Evolutionary conservation across 2,329 filamentous ascomycete genomes (phyloP).

Genomic region (Hypoxylon sp.): DNA sequence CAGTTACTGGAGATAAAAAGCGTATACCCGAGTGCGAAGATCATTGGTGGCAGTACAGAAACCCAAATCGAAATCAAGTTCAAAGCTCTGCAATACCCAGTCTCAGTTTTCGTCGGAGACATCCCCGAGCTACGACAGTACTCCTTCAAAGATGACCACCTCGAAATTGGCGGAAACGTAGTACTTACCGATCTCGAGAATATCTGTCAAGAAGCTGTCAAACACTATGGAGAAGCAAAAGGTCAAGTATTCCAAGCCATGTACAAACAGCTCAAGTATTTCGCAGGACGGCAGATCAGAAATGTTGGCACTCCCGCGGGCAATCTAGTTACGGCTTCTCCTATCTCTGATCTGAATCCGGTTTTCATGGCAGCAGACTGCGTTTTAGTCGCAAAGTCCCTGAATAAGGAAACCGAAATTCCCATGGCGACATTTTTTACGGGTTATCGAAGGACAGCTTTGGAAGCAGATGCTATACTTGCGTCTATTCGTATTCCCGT

Average conservation of each 20-base stretch:
- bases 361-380: conserved; percentile 90
- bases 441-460: conserved; percentile 85
- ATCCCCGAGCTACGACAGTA: conserved; percentile 89
- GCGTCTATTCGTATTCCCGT: conserved; percentile 86
- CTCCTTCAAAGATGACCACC: conserved; percentile 76
- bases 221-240: conserved; percentile 75
- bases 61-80: conserved; percentile 99
- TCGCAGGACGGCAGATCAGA: conserved; percentile 92
- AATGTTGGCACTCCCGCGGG: conserved; percentile 98
- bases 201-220: conserved; percentile 80
- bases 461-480: conserved; percentile 84
- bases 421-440: conserved; percentile 93
- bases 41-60: conserved; percentile 95
- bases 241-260: conserved; percentile 90
- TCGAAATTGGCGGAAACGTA: conserved; percentile 95
- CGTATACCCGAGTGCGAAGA: conserved; percentile 83
- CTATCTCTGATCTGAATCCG: conserved; percentile 95
- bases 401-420: conserved; percentile 78
- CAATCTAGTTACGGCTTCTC: conserved; percentile 92
- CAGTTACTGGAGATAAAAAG: conserved; percentile 93
- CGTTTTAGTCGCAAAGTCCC: conserved; percentile 80
- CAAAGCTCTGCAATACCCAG: conserved; percentile 89
- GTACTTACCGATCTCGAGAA: conserved; percentile 89
- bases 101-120: conserved; percentile 92
- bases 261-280: conserved; percentile 92